A percentile compares a stretch with the other conserved stretches of the same genome.
Conservation (phyloP, 176 grass and related monocot species). For the Oryza punctata region DNA sequence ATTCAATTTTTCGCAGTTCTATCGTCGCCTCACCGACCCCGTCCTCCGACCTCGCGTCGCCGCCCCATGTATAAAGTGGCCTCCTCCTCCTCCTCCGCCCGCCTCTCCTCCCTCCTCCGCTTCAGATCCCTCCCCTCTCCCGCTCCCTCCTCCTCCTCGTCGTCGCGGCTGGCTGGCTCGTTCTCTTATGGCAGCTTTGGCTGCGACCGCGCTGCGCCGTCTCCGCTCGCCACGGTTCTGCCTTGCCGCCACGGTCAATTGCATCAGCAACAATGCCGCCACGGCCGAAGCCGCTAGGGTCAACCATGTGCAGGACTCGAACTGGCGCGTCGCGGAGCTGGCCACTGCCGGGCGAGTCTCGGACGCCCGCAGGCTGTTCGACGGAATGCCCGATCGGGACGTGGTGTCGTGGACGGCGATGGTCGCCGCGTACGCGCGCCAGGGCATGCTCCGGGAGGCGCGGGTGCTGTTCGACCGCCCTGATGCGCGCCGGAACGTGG, state of each 20-base stretch:
- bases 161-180: conserved; percentile 34
- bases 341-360: conserved; percentile 16
- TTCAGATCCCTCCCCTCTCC: conserved; percentile 56
- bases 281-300: neutral
- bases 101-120: conserved; percentile 46
- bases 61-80: conserved; percentile 77
- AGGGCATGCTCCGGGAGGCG: conserved; percentile 43
- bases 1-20: neutral
- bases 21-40: neutral
- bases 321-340: conserved; percentile 36
- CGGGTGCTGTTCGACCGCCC: conserved; percentile 42
- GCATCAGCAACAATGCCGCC: neutral
- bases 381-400: conserved; percentile 41
- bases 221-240: conserved; percentile 3
- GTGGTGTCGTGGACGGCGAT: conserved; percentile 60
- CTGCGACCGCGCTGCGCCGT: conserved; percentile 36
- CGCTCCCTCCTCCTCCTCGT: neutral
- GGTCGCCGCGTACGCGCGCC: conserved; percentile 47
- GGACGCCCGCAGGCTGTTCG: conserved; percentile 56
- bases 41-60: neutral
- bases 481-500: conserved; percentile 49
- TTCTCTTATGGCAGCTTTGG: conserved; percentile 6
- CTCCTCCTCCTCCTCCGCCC: conserved; percentile 44
- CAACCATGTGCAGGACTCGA: neutral
- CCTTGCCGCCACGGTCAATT: neutral